Percentiles rank a stretch among this genome's conserved stretches.
Evolutionary conservation across 2,329 filamentous ascomycete species (phyloP).

Genomic region (Hypoxylon sp.): DNA sequence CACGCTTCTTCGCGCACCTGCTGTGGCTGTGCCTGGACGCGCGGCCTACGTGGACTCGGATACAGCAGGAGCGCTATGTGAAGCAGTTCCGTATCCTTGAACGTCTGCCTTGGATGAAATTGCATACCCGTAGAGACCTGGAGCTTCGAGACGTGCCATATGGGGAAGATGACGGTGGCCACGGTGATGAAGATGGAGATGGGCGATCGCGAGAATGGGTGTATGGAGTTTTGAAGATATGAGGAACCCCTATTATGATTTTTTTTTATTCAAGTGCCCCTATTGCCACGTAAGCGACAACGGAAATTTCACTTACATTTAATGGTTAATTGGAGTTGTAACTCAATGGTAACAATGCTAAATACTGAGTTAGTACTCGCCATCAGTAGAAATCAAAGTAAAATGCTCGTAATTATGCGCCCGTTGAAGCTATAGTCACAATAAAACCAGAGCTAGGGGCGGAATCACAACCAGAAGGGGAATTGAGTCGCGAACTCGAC

Average conservation of each 20-base stretch:
- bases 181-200: conserved; percentile 6
- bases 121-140: conserved; percentile 16
- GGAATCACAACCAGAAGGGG: neutral
- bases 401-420: neutral
- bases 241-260: neutral
- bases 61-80: conserved; percentile 15
- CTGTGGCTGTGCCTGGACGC: conserved; percentile 36
- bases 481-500: neutral
- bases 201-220: conserved; percentile 29
- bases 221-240: conserved; percentile 36
- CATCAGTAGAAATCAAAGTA: neutral
- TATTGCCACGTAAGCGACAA: neutral
- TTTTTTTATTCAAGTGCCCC: neutral
- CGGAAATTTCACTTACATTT: neutral
- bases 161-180: neutral
- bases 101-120: conserved; percentile 36
- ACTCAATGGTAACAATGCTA: neutral
- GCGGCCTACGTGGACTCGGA: conserved; percentile 13
- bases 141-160: neutral
- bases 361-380: neutral
- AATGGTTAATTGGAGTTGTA: neutral
- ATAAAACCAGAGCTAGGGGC: neutral
- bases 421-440: neutral
- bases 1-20: conserved; percentile 40
- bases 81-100: conserved; percentile 29